Evolutionary conservation across 2,329 filamentous ascomycete species (phyloP).

Genomic region (Fusarium torreyae): DNA sequence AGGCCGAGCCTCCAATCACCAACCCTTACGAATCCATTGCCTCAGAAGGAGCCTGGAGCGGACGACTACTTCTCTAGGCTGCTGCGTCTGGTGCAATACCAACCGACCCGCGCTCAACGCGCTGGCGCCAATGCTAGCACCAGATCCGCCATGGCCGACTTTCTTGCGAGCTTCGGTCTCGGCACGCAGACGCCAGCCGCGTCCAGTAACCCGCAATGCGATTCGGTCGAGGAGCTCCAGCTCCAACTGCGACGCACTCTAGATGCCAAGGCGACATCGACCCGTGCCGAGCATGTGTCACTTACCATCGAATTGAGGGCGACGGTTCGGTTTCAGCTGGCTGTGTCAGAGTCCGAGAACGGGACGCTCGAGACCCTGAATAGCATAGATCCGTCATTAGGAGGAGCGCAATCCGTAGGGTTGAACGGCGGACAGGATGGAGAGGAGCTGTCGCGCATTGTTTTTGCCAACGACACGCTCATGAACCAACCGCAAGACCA

Average conservation of each 20-base stretch:
- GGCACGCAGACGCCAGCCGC: slow-evolving; percentile 43
- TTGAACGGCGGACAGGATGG: slow-evolving; percentile 21
- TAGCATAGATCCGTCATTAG: slow-evolving; percentile 55
- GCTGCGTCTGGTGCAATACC: slow-evolving; percentile 31
- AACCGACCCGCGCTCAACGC: not conserved
- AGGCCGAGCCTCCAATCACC: slow-evolving; percentile 4
- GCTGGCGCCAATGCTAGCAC: slow-evolving; percentile 2
- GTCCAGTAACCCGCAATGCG: slow-evolving; percentile 49
- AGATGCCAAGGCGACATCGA: slow-evolving; percentile 61
- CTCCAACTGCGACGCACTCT: slow-evolving; percentile 60
- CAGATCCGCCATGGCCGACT: slow-evolving; percentile 55
- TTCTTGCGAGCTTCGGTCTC: slow-evolving; percentile 57
- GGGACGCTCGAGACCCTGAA: slow-evolving; percentile 52
- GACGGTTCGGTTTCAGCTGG: slow-evolving; percentile 61
- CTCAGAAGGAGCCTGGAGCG: slow-evolving; percentile 40
- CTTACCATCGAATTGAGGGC: slow-evolving; percentile 63
- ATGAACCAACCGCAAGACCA: slow-evolving; percentile 65
- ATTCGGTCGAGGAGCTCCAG: slow-evolving; percentile 63
- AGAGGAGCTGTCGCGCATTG: slow-evolving; percentile 54
- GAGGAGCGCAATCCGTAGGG: slow-evolving; percentile 46
- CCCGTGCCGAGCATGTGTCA: slow-evolving; percentile 66
- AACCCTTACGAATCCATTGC: slow-evolving; percentile 14
- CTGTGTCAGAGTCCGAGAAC: slow-evolving; percentile 57
- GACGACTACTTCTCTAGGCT: slow-evolving; percentile 35
- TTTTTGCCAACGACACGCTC: slow-evolving; percentile 63